Conservation (phyloP, 345 rosid species). For the Physaria fendleri region DNA sequence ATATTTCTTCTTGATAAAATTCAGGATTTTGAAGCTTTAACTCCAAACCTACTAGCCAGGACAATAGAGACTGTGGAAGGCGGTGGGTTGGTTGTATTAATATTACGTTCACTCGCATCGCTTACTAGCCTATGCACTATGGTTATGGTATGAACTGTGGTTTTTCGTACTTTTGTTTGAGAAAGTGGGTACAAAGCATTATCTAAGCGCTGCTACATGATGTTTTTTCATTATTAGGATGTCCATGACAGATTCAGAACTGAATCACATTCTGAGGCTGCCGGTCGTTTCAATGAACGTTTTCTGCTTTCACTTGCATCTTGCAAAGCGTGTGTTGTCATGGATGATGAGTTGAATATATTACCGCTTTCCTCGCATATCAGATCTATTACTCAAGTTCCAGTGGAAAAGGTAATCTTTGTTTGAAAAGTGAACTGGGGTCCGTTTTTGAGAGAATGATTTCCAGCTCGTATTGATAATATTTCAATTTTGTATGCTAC, state of each 20-base stretch:
- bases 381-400: slow-evolving; percentile 56
- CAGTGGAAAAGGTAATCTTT: slow-evolving; percentile 51
- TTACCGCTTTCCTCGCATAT: slow-evolving; percentile 94
- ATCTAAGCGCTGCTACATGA: background rate
- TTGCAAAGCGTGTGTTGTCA: slow-evolving; percentile 81
- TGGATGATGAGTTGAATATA: slow-evolving; percentile 96
- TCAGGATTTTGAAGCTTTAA: slow-evolving; percentile 96
- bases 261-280: slow-evolving; percentile 83
- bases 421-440: background rate
- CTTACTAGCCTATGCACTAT: slow-evolving; percentile 86
- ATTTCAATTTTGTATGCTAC: slow-evolving; percentile 1
- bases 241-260: slow-evolving; percentile 96
- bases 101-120: slow-evolving; percentile 74
- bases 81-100: slow-evolving; percentile 76
- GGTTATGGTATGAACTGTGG: slow-evolving; percentile 70
- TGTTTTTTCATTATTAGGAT: slow-evolving; percentile 55
- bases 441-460: background rate
- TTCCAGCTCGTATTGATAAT: background rate
- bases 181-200: background rate
- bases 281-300: slow-evolving; percentile 88
- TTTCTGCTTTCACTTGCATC: slow-evolving; percentile 84
- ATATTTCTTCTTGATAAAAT: background rate
- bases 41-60: slow-evolving; percentile 96
- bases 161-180: background rate
- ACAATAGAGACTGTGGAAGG: slow-evolving; percentile 98